Conservation (phyloP, 2,329 filamentous ascomycete species). For the Scedosporium boydii region DNA sequence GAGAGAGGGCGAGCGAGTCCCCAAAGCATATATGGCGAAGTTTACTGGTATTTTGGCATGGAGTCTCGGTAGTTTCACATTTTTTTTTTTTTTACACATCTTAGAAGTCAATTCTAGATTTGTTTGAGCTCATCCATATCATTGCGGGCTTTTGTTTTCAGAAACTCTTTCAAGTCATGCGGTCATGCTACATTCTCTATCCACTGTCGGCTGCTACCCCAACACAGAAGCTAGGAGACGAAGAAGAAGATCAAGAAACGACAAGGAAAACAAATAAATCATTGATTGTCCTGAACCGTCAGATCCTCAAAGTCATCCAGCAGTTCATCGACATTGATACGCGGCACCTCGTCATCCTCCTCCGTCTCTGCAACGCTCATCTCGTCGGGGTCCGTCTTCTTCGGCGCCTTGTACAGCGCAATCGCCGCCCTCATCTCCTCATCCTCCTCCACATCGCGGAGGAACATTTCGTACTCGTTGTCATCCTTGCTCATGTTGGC, state of each 20-base stretch:
- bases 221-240: background rate
- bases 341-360: slow-evolving; percentile 54
- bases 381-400: slow-evolving; percentile 45
- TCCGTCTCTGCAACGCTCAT: slow-evolving; percentile 60
- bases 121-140: background rate
- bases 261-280: background rate
- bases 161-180: background rate
- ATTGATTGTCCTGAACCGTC: slow-evolving; percentile 50
- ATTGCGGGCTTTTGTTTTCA: background rate
- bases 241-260: slow-evolving; percentile 5
- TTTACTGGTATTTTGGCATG: background rate
- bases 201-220: background rate
- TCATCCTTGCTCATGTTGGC: slow-evolving; percentile 82
- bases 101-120: background rate
- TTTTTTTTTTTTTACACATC: background rate
- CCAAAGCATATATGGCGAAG: background rate
- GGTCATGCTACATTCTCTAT: background rate
- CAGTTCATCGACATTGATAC: slow-evolving; percentile 70
- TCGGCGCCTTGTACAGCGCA: slow-evolving; percentile 66
- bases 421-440: slow-evolving; percentile 75
- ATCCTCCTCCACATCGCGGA: slow-evolving; percentile 94
- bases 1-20: background rate
- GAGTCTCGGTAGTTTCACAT: background rate
- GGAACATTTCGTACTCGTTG: slow-evolving; percentile 92
- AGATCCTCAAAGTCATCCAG: slow-evolving; percentile 92